Evolutionary conservation across 257 asterid species (phyloP).

Genomic region (Leptodermis oblonga): DNA sequence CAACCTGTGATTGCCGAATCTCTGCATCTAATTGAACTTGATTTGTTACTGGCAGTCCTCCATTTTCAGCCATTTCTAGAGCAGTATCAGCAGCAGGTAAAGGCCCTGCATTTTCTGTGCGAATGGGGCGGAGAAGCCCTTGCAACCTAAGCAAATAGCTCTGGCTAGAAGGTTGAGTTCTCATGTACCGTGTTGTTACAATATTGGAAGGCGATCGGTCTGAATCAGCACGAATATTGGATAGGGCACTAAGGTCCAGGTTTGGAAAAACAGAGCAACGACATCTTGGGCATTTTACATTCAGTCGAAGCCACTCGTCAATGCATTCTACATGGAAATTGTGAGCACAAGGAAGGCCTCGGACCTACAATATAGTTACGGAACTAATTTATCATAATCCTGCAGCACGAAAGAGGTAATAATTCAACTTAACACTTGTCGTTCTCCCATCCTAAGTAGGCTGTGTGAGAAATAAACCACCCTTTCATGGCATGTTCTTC

Average conservation of each 20-base stretch:
- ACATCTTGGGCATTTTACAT: conserved; percentile 94
- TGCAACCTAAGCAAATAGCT: conserved; percentile 75
- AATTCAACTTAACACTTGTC: neutral
- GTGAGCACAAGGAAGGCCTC: conserved; percentile 99
- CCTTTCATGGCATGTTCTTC: neutral
- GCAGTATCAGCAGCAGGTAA: conserved; percentile 25
- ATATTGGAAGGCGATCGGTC: conserved; percentile 46
- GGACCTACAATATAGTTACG: conserved; percentile 50
- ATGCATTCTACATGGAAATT: conserved; percentile 96
- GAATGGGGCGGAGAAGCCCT: conserved; percentile 64
- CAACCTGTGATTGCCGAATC: conserved; percentile 47
- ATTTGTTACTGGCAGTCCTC: conserved; percentile 25
- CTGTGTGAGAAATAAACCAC: neutral
- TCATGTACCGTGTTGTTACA: conserved; percentile 54
- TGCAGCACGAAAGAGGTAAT: neutral
- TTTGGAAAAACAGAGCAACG: conserved; percentile 94
- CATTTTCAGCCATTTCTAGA: conserved; percentile 27
- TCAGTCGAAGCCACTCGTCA: conserved; percentile 92
- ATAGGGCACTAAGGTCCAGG: conserved; percentile 83
- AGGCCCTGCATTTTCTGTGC: conserved; percentile 33
- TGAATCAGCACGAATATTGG: conserved; percentile 63
- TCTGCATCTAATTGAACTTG: conserved; percentile 22
- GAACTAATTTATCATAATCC: neutral
- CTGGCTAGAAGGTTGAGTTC: conserved; percentile 73
- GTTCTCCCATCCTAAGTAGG: neutral